A percentile compares a stretch with the other conserved stretches of the same genome.
These are phyloP conservation scores for Taphrina confusa DNA, from an alignment of 1,139 yeast species.

Conservation along the genomic window DNA sequence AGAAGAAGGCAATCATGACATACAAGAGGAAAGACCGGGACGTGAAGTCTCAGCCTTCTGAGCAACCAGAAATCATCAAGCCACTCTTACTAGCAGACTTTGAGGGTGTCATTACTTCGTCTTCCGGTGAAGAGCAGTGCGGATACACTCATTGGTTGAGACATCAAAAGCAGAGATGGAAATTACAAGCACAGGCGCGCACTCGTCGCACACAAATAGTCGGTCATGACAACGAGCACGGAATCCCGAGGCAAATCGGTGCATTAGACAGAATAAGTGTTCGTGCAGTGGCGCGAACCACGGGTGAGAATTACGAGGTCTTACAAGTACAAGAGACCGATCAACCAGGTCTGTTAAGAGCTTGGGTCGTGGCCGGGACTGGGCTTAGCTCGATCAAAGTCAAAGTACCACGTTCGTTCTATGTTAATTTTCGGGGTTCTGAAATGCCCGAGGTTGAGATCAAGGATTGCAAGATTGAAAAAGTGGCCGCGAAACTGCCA, in stretches of 20 bases:
- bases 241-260: conserved; percentile 38
- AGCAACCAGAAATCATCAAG: conserved; percentile 17
- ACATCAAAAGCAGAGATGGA: conserved; percentile 87
- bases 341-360: conserved; percentile 72
- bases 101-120: conserved; percentile 7
- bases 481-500: conserved; percentile 64
- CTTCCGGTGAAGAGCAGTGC: conserved; percentile 52
- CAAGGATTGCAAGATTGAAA: conserved; percentile 60
- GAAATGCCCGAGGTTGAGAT: conserved; percentile 48
- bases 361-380: conserved; percentile 66
- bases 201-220: conserved; percentile 73
- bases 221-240: conserved; percentile 55
- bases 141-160: conserved; percentile 76
- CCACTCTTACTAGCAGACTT: background rate
- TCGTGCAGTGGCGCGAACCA: conserved; percentile 70
- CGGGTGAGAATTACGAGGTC: conserved; percentile 80
- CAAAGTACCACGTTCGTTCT: conserved; percentile 72
- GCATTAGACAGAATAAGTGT: conserved; percentile 70
- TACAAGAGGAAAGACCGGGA: conserved; percentile 38
- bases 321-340: conserved; percentile 64
- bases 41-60: background rate
- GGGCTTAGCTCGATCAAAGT: conserved; percentile 73
- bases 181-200: conserved; percentile 66
- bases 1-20: conserved; percentile 31
- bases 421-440: conserved; percentile 61